phyloP scores from a whole-genome alignment of 306 rosid genomes.

The Castanea mollissima region DNA sequence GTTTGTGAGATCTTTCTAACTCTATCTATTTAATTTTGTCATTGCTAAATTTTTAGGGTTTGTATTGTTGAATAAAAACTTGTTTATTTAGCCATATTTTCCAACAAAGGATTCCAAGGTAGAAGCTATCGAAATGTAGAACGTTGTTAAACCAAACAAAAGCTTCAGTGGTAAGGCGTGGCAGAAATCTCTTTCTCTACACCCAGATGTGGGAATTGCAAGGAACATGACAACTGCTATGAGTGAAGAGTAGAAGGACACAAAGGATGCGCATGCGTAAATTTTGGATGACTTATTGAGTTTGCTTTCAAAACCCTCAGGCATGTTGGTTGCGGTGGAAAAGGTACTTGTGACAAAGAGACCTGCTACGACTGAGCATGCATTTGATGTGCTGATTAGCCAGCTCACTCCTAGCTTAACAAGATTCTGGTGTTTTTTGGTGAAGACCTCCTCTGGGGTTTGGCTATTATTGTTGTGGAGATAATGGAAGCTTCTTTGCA shows the following conservation, averaged over 20 bases:
- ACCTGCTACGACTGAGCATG: conserved; percentile 55
- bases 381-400: conserved; percentile 39
- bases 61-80: too few relatives aligned
- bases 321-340: conserved; percentile 32
- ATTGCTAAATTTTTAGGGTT: too few relatives aligned
- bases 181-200: conserved; percentile 38
- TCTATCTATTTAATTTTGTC: too few relatives aligned
- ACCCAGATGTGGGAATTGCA: conserved; percentile 39
- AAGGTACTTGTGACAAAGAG: conserved; percentile 52
- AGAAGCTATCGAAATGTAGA: too few relatives aligned
- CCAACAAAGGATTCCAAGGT: too few relatives aligned
- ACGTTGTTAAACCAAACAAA: too few relatives aligned
- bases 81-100: too few relatives aligned
- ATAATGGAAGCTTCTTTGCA: conserved; percentile 26
- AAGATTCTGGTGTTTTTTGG: conserved; percentile 16
- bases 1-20: too few relatives aligned
- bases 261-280: conserved; percentile 26
- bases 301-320: conserved; percentile 21
- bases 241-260: conserved; percentile 47
- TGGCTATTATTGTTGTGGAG: conserved; percentile 13
- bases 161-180: too few relatives aligned
- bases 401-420: conserved; percentile 28
- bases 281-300: conserved; percentile 19
- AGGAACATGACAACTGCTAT: conserved; percentile 50
- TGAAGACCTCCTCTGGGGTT: conserved; percentile 43